Base-by-base conservation (phyloP, 2,329 filamentous ascomycete species). In the Colletotrichum brevisporum region DNA sequence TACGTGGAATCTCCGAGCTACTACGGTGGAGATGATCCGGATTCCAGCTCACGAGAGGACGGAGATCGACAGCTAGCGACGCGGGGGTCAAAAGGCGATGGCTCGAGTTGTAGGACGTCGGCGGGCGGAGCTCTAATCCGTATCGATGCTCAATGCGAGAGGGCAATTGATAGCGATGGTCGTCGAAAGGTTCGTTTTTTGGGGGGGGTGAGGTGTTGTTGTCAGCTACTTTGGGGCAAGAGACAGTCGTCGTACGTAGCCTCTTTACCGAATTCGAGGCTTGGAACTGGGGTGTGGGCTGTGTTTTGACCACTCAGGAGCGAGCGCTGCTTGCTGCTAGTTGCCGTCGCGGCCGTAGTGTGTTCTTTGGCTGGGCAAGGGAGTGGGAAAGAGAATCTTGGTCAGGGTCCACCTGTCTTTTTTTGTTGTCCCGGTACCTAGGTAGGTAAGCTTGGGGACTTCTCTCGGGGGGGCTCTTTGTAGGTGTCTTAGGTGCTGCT, bases 191-290 rank as follows among this genome's bases (percentile, higher is more conserved):
- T 24, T 50, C 31, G 31, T 39, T 60, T 26, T 47, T 50, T n/a
- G 45, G 16, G 24, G 47, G 51, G 54, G 56, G 55, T 56, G 50
- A 53, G 55, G 55, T 60, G 53, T 60, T 66, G 62, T 61, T 69
- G 62, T 69, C 67, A 67, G 62, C 62, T 69, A 62, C 54, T 51
- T 53, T 52, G 61, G 61, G 66, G 48, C 47, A 24, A 50, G 54
- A 70, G 48, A 56, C 27, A 57, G 51, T 45, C 54, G 67, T 70
- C 67, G 67, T 70, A 70, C 67, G 63, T 70, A 70, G 67, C 67
- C 67, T 70, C 58, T 70, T 70, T 63, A 50, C 63, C 67, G 63
- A 68, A 53, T 58, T 68, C 43, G 67, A 70, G 63, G 67, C 67
- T 70, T 62, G 67, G 67, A 67, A 63, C 36, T 69, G 53, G 64